Evolutionary conservation across 495 filamentous ascomycete genomes (phyloP), one percentile per base, ranked within the genome.

Genomic region (Hypoxylon intermedium): DNA sequence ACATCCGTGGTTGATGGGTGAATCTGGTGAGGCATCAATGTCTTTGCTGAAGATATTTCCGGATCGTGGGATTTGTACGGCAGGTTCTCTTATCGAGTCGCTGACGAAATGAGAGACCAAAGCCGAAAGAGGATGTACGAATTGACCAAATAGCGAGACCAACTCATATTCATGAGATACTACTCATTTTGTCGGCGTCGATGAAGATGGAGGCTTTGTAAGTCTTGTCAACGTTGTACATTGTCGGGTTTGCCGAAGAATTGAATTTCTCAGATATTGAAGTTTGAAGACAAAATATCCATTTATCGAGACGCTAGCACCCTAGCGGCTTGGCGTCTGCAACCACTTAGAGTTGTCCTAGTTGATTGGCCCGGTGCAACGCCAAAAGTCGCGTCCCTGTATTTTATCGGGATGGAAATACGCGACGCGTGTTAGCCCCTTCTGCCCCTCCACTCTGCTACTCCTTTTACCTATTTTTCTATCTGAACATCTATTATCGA

Each of bases 401-500:
- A 44, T 44, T 24, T 42, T 20, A 16, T 42, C 6, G 26, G 42
- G 30, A 43, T 58, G 31, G 30, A n/a, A 34, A 47, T 1, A 33
- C 62, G 56, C 62, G 55, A 60, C 55, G 62, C 51, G 56, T 34
- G 31, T 43, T n/a, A 21, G 23, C 41, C 16, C 48, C 37, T 34
- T 24, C 34, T 63, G 59, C 64, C 64, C 64, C 64, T 67, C 65
- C 46, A 57, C 48, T 56, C 55, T 46, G 28, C 47, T 57, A 53
- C 50, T 55, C 60, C 48, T 47, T 58, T 55, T 54, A 53, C 36
- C 12, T 60, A 52, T 47, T 58, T 55, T 58, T 57, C 42, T 12
- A 44, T 36, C 16, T 34, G 37, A 48, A 46, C 30, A 36, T 7
- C 30, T 11, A 13, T 26, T 28, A 51, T 31, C 43, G 9, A 33